Base-by-base conservation (phyloP, 108 stramenopile genomes). In the Parietichytrium sp. region DNA sequence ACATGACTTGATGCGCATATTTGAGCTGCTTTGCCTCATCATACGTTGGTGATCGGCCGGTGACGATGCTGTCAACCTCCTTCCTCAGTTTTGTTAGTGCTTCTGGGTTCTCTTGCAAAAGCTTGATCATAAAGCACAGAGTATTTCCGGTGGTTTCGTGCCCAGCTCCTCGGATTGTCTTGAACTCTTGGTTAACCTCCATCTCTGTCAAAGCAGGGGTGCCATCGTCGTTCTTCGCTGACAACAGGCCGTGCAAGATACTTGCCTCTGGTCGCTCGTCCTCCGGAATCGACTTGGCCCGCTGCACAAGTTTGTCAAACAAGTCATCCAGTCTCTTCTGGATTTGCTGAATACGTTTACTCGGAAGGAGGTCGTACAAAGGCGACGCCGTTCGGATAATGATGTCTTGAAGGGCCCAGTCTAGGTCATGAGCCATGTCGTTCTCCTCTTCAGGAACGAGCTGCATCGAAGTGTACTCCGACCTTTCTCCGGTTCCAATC, bases 171-270 rank as follows among this genome's bases (percentile, higher is more conserved):
- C 61, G 61, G 42, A 72, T 72, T 33, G 61, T 72, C 42, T 72
- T 72, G 42, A 72, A 72, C 61, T 72, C 61, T 42, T 72, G 38
- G 61, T 72, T 72, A 42, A 42, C 61, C 42, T 72, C 61, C 61
- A 45, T 72, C 20, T 72, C 61, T 1, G 61, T 72, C 23, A 72
- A 42, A 6, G 61, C 61, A 27, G 45, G 61, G 33, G 61, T 33
- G 3, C 61, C 61, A 38, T 72, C 61, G 13, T 72, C 61, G 42
- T 72, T 72, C 42, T 72, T 72, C 23, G 61, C 61, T 6, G 33
- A 45, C 38, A 72, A 42, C 10, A 72, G 61, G 42, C 38, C 61
- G 42, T 72, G 38, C 2, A 72, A 42, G 38, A 72, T 72, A n/a
- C 38, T 45, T n/a, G n/a, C n/a, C n/a, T n/a, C n/a, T n/a, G n/a